Evolutionary conservation across 2,329 filamentous ascomycete species (phyloP), one percentile per base, ranked within the genome.

Genomic region (Xylaria digitata): DNA sequence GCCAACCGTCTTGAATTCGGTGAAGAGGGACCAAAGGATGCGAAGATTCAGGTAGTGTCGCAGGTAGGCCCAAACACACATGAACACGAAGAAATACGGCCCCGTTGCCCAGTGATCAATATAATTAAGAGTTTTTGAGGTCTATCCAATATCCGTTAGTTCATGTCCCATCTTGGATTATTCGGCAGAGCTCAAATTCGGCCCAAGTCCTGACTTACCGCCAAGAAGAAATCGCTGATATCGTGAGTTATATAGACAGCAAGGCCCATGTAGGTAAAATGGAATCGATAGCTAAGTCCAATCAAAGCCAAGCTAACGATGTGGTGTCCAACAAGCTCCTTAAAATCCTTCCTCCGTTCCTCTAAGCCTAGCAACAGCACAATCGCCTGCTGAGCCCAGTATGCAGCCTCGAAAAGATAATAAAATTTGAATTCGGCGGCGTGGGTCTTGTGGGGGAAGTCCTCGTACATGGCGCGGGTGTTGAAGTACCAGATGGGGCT

Each of bases 401-500:
- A 98, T 71, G 92, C 92, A 49, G 93, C 95, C 82, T 98, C 90
- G 75, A 97, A 92, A 70, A 98, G 85, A 79, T 98, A 98, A 82
- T 97, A 98, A 67, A 95, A 93, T 84, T 98, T 98, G 87, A 97
- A 94, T 45, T 86, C 75, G 65, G 85, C 92, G 70, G 92, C 90
- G 77, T 96, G 93, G 32, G 91, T 90, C 74, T 87, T 86, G 80
- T 97, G 94, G 5, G 94, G 94, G 79, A 93, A 97, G 19, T 84
- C 85, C 79, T 95, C 92, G 80, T 96, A 97, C 92, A 97, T 97
- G 79, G 89, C 93, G 32, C 83, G 84, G 1, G 92, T 96, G 82
- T 96, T 94, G 86, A 97, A 97, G 80, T 97, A 97, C 95, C 94
- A 97, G 48, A 97, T 89, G 7, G 94, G 90, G n/a, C 93, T 95